Conservation (phyloP, 139 green algal species). For the Coccomyxa sp. region DNA sequence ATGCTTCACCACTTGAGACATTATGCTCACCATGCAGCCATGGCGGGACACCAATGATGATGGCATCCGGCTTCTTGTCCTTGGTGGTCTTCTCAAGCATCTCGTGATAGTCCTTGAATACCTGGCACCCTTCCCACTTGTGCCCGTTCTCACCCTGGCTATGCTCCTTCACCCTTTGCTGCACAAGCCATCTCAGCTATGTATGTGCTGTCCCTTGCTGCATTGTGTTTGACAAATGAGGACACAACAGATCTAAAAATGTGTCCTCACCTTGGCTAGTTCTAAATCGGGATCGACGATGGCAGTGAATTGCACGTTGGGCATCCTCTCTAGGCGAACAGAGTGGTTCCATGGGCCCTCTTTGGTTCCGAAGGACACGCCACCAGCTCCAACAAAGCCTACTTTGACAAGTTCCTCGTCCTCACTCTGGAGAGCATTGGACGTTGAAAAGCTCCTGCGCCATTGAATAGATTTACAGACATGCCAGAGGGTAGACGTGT, state of each 20-base stretch:
- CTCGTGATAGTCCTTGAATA: constrained; percentile 6
- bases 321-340: constrained; percentile 6
- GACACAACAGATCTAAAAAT: background rate
- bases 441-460: no score
- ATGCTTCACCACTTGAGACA: background rate
- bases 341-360: constrained; percentile 19
- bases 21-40: constrained; percentile 7
- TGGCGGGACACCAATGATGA: constrained; percentile 14
- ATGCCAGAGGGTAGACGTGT: no score
- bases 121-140: constrained; percentile 15
- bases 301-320: constrained; percentile 14
- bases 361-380: constrained; percentile 8
- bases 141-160: constrained; percentile 1
- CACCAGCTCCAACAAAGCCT: constrained; percentile 8
- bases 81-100: constrained; percentile 3
- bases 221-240: background rate
- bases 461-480: no score
- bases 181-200: background rate
- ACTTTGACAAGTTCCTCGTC: background rate
- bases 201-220: background rate
- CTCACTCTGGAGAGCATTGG: background rate
- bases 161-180: constrained; percentile 10
- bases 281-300: constrained; percentile 12
- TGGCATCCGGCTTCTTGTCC: constrained; percentile 4
- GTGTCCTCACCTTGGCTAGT: background rate